Conservation (phyloP, 1,284 basidiomycete genomes). For the Melampsora americana region DNA sequence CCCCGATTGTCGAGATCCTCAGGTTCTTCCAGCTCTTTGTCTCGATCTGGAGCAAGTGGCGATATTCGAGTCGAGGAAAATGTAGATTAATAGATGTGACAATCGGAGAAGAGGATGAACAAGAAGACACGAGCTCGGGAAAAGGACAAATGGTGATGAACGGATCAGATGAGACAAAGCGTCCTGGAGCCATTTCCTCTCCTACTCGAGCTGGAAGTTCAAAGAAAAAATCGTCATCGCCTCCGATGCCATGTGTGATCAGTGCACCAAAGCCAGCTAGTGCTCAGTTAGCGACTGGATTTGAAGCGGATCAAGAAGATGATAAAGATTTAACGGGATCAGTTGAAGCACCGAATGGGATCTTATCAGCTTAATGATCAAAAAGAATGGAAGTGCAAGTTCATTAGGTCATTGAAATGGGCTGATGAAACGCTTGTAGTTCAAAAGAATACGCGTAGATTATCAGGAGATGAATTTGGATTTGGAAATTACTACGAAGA, state of each 20-base stretch:
- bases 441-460: constrained; percentile 28
- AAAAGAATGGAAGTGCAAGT: background rate
- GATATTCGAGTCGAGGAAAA: constrained; percentile 6
- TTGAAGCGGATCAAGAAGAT: too few relatives aligned
- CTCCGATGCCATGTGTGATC: constrained; percentile 25
- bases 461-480: constrained; percentile 45
- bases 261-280: constrained; percentile 33
- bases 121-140: background rate
- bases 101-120: constrained; percentile 31
- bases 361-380: background rate
- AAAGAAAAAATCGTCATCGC: constrained; percentile 8
- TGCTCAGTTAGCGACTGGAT: constrained; percentile 11
- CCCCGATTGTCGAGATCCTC: background rate
- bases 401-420: background rate
- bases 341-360: too few relatives aligned
- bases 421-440: background rate
- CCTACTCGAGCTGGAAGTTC: background rate
- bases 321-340: background rate
- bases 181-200: background rate
- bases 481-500: constrained; percentile 47
- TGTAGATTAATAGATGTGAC: constrained; percentile 20
- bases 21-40: background rate
- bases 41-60: constrained; percentile 5
- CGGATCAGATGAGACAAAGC: background rate
- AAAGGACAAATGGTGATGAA: background rate